These are phyloP conservation scores for Thermoascus crustaceus DNA, from an alignment of 2,329 filamentous ascomycete species.

Conservation along the genomic window DNA sequence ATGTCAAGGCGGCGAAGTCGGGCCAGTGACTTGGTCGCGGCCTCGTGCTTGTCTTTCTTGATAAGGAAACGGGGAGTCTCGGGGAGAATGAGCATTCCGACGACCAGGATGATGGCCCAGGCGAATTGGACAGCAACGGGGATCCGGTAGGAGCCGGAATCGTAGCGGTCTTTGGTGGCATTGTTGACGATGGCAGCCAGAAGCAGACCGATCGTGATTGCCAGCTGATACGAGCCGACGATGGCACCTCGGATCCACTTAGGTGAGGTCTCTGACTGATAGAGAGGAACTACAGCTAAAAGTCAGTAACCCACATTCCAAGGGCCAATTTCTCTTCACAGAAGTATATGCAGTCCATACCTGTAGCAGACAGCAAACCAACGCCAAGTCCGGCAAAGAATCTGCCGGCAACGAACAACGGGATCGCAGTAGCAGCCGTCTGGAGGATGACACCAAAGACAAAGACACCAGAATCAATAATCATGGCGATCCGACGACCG, in stretches of 20 bases:
- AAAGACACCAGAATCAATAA: slow-evolving; percentile 61
- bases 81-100: slow-evolving; percentile 65
- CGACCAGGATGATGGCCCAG: slow-evolving; percentile 67
- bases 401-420: slow-evolving; percentile 58
- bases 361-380: slow-evolving; percentile 68
- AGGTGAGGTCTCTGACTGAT: slow-evolving; percentile 72
- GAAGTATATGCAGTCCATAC: too few relatives aligned
- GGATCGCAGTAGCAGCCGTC: slow-evolving; percentile 46
- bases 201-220: slow-evolving; percentile 68
- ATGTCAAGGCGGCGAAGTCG: slow-evolving; percentile 62
- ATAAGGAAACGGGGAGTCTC: slow-evolving; percentile 80
- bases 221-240: slow-evolving; percentile 72
- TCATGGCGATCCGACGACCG: slow-evolving; percentile 53
- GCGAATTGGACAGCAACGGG: slow-evolving; percentile 70
- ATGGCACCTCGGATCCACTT: slow-evolving; percentile 68
- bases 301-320: too few relatives aligned
- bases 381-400: slow-evolving; percentile 65
- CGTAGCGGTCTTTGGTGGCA: slow-evolving; percentile 52
- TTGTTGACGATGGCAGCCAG: slow-evolving; percentile 68
- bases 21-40: slow-evolving; percentile 54
- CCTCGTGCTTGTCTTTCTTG: slow-evolving; percentile 61
- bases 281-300: slow-evolving; percentile 48
- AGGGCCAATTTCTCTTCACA: too few relatives aligned
- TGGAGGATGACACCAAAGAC: slow-evolving; percentile 56
- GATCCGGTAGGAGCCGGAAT: slow-evolving; percentile 66